Evolutionary conservation across 2,329 filamentous ascomycete species (phyloP).

Genomic region (Plenodomus biglobosus): DNA sequence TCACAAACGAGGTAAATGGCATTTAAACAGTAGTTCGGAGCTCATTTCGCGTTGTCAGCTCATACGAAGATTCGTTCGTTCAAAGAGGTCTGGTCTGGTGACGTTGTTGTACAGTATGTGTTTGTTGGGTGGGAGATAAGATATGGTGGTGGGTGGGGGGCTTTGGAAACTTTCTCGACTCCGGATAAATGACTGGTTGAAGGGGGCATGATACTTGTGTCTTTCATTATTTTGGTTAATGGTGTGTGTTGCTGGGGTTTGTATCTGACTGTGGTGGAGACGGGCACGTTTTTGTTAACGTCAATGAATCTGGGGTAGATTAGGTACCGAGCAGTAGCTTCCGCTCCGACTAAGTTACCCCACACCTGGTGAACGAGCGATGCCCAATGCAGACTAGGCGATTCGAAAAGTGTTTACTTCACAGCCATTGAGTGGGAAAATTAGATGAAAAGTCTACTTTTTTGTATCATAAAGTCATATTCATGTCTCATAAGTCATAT

Average conservation of each 20-base stretch:
- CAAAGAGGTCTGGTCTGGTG: no score
- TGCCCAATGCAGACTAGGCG: background rate
- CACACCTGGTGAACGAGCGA: background rate
- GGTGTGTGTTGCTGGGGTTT: background rate
- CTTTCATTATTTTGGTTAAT: background rate
- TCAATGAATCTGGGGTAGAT: background rate
- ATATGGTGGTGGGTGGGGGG: no score
- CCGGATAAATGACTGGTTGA: background rate
- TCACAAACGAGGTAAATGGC: no score
- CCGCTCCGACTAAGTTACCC: background rate
- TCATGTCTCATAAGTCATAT: constrained; percentile 8
- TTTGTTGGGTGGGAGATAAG: background rate
- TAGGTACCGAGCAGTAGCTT: background rate
- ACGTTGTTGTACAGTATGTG: no score
- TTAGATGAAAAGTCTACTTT: background rate
- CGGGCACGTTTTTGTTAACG: background rate
- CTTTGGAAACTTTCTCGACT: background rate
- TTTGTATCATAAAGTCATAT: constrained; percentile 7
- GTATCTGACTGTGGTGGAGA: background rate
- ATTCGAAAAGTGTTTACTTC: background rate
- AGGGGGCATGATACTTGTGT: background rate
- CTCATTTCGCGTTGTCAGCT: no score
- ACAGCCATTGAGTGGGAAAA: background rate
- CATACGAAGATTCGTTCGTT: no score
- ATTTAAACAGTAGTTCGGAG: no score